Percentiles rank a stretch among this genome's conserved stretches.
Evolutionary conservation across 1,284 basidiomycete genomes (phyloP).

Genomic region (Laetiporus sulphureus): DNA sequence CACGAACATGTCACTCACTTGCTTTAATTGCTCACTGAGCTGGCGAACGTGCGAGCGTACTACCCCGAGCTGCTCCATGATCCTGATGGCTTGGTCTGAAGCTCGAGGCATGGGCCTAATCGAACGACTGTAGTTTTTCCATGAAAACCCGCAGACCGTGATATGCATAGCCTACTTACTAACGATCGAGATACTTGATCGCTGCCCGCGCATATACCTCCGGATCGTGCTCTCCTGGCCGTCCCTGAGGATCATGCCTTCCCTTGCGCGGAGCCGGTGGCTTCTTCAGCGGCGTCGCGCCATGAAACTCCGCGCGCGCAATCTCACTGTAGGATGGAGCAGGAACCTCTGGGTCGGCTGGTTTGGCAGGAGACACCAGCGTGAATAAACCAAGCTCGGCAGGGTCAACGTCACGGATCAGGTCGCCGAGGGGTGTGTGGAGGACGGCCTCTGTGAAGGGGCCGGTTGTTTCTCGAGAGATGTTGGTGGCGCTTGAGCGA

Average conservation of each 20-base stretch:
- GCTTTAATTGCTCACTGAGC: conserved; percentile 41
- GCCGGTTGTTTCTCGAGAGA: conserved; percentile 21
- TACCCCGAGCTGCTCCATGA: conserved; percentile 46
- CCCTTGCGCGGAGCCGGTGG: conserved; percentile 29
- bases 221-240: conserved; percentile 49
- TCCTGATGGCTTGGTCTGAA: conserved; percentile 44
- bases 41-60: conserved; percentile 45
- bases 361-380: conserved; percentile 31
- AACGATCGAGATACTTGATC: conserved; percentile 65
- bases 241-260: conserved; percentile 34
- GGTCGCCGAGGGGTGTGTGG: conserved; percentile 53
- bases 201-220: conserved; percentile 71
- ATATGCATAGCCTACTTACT: conserved; percentile 37
- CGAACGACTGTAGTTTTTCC: conserved; percentile 36
- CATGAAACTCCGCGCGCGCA: conserved; percentile 55
- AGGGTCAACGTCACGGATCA: conserved; percentile 70
- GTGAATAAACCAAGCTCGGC: conserved; percentile 72
- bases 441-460: conserved; percentile 57
- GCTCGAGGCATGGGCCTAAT: conserved; percentile 70
- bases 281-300: conserved; percentile 61
- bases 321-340: conserved; percentile 36
- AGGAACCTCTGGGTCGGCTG: conserved; percentile 25
- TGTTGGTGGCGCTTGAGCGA: conserved; percentile 22
- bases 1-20: conserved; percentile 37
- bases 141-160: background rate